A percentile compares a stretch with the other conserved stretches of the same genome.
These are phyloP conservation scores for Cadophora gregata DNA, from an alignment of 2,329 filamentous ascomycete species.

Conservation along the genomic window DNA sequence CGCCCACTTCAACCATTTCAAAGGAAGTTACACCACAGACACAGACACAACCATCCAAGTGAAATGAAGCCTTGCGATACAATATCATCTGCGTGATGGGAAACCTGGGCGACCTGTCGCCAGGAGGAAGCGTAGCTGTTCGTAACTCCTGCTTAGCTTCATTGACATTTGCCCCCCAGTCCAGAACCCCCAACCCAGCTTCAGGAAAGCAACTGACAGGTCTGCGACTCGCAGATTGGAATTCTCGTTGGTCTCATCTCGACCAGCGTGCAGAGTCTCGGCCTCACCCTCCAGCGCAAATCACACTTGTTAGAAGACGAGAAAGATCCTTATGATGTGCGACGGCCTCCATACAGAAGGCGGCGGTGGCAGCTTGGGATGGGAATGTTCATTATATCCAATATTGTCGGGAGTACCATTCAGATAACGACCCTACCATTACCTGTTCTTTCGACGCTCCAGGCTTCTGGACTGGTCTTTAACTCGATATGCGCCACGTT, in stretches of 20 bases:
- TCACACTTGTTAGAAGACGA: conserved; percentile 98
- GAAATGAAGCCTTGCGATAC: conserved; percentile 43
- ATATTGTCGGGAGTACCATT: conserved; percentile 92
- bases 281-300: conserved; percentile 94
- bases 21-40: conserved; percentile 12
- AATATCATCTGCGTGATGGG: conserved; percentile 59
- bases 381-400: conserved; percentile 95
- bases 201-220: conserved; percentile 24
- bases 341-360: conserved; percentile 86
- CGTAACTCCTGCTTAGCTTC: conserved; percentile 43
- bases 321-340: conserved; percentile 76
- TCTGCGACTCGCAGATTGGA: conserved; percentile 67
- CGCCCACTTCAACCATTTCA: background rate
- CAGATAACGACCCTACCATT: conserved; percentile 96
- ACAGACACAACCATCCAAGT: conserved; percentile 10
- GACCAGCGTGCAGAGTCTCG: conserved; percentile 92
- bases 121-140: conserved; percentile 79
- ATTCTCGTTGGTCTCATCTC: conserved; percentile 92
- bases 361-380: conserved; percentile 97
- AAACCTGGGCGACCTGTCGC: conserved; percentile 76
- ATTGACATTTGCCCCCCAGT: conserved; percentile 14
- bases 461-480: conserved; percentile 96
- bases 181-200: background rate
- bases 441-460: conserved; percentile 91
- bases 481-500: conserved; percentile 97